A percentile compares a stretch with the other conserved stretches of the same genome.
Evolutionary conservation across 2,329 filamentous ascomycete species (phyloP).

Genomic region (Neurospora sp.): DNA sequence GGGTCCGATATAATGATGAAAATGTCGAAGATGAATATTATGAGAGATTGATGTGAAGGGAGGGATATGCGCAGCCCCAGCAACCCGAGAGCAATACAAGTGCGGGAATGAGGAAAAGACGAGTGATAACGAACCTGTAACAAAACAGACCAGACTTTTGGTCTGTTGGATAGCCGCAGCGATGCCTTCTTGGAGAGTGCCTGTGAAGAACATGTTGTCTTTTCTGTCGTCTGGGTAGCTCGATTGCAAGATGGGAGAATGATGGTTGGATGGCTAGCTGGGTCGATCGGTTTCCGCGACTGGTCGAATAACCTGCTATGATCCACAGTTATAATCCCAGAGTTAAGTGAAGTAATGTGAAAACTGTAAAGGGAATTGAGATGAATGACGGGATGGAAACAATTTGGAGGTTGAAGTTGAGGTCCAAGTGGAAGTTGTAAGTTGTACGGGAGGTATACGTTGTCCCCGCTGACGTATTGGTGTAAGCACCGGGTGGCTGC

Average conservation of each 20-base stretch:
- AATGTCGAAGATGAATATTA: background rate
- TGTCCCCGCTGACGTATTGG: background rate
- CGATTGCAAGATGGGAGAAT: background rate
- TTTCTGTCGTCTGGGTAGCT: background rate
- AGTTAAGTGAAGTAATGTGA: background rate
- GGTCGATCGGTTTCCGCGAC: background rate
- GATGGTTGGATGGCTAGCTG: background rate
- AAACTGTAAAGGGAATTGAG: background rate
- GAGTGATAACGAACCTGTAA: slow-evolving; percentile 50
- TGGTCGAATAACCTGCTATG: background rate
- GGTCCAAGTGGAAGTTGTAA: background rate
- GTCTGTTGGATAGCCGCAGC: slow-evolving; percentile 60
- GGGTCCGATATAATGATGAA: background rate
- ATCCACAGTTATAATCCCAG: background rate
- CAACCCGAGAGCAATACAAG: background rate
- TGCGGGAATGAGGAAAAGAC: background rate
- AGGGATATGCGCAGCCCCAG: background rate
- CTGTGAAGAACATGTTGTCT: slow-evolving; percentile 66
- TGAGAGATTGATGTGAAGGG: background rate
- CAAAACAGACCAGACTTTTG: slow-evolving; percentile 78
- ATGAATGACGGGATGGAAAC: background rate
- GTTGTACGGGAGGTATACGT: background rate
- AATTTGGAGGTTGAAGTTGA: background rate
- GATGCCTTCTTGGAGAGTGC: slow-evolving; percentile 74
- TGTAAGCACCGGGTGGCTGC: background rate